These are phyloP conservation scores for Durotheca rogersii DNA, from an alignment of 495 filamentous ascomycete genomes.

Conservation along the genomic window DNA sequence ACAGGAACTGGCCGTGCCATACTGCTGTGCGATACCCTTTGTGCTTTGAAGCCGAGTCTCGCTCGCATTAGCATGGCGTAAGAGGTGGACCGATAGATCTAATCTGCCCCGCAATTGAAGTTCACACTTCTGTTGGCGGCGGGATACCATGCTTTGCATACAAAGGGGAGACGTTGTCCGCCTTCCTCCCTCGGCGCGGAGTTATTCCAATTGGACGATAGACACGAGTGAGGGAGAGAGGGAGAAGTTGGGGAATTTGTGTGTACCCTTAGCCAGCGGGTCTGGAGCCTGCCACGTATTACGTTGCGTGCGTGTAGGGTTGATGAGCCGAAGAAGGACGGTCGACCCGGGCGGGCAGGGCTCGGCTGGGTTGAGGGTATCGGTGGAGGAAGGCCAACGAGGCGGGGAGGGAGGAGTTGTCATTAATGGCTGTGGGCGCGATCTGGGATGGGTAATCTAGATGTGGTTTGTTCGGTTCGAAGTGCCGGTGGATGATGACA, in stretches of 20 bases:
- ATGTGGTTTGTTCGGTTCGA: conserved; percentile 5
- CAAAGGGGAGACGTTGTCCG: conserved; percentile 5
- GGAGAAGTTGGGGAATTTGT: conserved; percentile 22
- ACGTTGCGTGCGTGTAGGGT: conserved; percentile 6
- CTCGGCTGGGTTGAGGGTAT: conserved; percentile 13
- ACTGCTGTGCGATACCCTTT: conserved; percentile 39
- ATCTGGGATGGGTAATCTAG: conserved; percentile 6
- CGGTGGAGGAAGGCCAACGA: conserved; percentile 25
- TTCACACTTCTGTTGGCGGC: conserved; percentile 41
- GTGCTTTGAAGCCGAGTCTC: conserved; percentile 33
- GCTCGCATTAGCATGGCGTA: conserved; percentile 36
- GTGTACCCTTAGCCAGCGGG: conserved; percentile 16
- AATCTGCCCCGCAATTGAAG: conserved; percentile 40
- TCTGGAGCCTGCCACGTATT: conserved; percentile 5
- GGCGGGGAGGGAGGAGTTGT: conserved; percentile 22
- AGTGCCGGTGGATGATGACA: conserved; percentile 10
- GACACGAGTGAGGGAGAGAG: no score
- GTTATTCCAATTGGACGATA: conserved; percentile 26
- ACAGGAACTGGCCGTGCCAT: conserved; percentile 37
- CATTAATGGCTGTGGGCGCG: conserved; percentile 24
- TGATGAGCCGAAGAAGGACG: conserved; percentile 14
- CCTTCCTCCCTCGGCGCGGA: conserved; percentile 16
- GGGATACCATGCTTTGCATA: conserved; percentile 24
- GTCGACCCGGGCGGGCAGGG: conserved; percentile 23
- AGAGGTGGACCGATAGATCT: conserved; percentile 38